Evolutionary conservation across 805 yeast genomes (phyloP).

Genomic region (Saturnispora serradocipensis): DNA sequence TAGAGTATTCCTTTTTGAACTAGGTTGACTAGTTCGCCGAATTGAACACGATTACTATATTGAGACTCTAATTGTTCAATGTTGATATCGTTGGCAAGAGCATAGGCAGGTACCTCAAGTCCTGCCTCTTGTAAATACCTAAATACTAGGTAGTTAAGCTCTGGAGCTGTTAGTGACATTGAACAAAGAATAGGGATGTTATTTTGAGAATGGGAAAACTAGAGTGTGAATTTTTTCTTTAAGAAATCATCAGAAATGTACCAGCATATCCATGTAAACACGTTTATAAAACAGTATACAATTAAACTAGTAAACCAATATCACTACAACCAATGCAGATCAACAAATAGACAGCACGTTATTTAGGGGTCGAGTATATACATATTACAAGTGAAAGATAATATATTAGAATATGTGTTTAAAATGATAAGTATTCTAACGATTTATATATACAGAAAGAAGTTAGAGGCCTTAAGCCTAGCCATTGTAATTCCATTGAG

Average conservation of each 20-base stretch:
- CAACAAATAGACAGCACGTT: no score
- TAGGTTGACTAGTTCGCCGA: slow-evolving; percentile 72
- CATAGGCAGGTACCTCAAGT: slow-evolving; percentile 65
- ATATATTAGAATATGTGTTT: not conserved
- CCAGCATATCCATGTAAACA: not conserved
- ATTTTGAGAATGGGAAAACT: not conserved
- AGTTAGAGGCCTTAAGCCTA: no score
- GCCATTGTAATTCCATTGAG: slow-evolving; percentile 17
- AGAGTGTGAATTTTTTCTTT: not conserved
- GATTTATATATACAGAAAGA: not conserved
- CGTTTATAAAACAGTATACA: no score
- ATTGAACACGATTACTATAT: slow-evolving; percentile 46
- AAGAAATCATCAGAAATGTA: slow-evolving; percentile 4
- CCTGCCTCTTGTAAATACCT: slow-evolving; percentile 85
- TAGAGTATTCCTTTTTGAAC: slow-evolving; percentile 82
- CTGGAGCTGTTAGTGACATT: slow-evolving; percentile 78
- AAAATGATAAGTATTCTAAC: not conserved
- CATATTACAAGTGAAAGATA: no score
- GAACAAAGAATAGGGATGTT: slow-evolving; percentile 8
- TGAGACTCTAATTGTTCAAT: slow-evolving; percentile 48
- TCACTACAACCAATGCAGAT: no score
- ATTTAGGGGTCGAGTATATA: no score
- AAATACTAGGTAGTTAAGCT: slow-evolving; percentile 88
- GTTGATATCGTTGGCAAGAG: slow-evolving; percentile 65
- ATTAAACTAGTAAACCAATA: no score